Percentiles rank a stretch among this genome's conserved stretches.
phyloP scores from a whole-genome alignment of 2,329 filamentous ascomycete genomes.

The Ophiostoma quercus region DNA sequence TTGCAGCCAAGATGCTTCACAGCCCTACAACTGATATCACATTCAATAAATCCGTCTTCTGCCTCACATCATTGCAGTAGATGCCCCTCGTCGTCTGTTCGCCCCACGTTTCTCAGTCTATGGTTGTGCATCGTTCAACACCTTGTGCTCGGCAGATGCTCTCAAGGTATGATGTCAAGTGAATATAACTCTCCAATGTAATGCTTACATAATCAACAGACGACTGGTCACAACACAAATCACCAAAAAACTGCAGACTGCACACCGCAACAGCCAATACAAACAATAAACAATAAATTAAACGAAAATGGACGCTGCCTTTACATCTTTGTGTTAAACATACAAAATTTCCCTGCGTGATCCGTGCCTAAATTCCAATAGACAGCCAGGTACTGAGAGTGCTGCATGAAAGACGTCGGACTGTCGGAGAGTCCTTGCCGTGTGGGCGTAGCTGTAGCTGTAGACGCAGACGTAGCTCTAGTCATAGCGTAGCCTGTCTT shows the following conservation, averaged over 20 bases:
- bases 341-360: constrained; percentile 21
- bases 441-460: too few species aligned
- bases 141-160: not conserved
- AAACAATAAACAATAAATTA: constrained; percentile 13
- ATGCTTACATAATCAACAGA: not conserved
- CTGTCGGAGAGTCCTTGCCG: not conserved
- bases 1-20: not conserved
- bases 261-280: not conserved
- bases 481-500: not conserved
- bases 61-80: not conserved
- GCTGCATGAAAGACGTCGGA: not conserved
- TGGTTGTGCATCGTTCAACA: not conserved
- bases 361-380: constrained; percentile 15
- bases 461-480: too few species aligned
- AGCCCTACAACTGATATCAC: not conserved
- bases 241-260: too few species aligned
- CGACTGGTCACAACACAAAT: not conserved
- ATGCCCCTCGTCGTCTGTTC: not conserved
- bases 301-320: constrained; percentile 21
- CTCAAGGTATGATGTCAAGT: not conserved
- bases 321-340: constrained; percentile 19
- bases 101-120: not conserved
- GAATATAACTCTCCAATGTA: not conserved
- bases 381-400: not conserved
- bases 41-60: not conserved